Base-by-base conservation (phyloP, 2,329 filamentous ascomycete species). In the Scytalidium lignicola region DNA sequence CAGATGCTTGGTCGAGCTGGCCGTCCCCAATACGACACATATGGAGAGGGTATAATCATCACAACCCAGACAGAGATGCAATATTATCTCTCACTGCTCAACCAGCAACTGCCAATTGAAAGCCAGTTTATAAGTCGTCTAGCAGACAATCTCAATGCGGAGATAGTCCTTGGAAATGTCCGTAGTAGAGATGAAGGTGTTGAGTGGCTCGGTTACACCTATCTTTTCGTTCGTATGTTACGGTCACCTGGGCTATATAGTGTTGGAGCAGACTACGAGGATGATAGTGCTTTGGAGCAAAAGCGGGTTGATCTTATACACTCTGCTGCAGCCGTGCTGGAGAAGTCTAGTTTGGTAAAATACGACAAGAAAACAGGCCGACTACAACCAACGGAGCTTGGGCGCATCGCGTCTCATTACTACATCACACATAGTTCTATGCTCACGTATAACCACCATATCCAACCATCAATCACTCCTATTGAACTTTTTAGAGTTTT, bases 1-100 rank as follows among this genome's bases (percentile, higher is more conserved):
- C 93, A 99, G 68, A 99, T 99, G 95, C 83, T 99, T 62, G 93
- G 93, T 63, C 90, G 93, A 77, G 95, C 93, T 47, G 93, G 93
- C 65, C 83, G 93, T 58, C 93, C 93, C 22, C 95, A 99, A 63
- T 99, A 90, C 65, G 93, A 99, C 65, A 96, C 90, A 0, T 99
- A 95, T 63, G 93, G 93, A 65, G 93, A 99, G 68, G 93, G 93
- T 66, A 97, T 99, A 62, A 97, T 99, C 65, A 96, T 99, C 60
- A 99, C 93, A 1, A 93, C 90, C 0, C 92, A 97, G 64, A 79
- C 78, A 44, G 95, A 99, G 70, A 89, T 99, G 64, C 90, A 96
- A 61, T 99, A 99, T 70, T 99, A 99, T 62, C 80, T 99, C 18
- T 97, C 92, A 0, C 76, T 99, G 29, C 80, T 99, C 63, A 99